Base-by-base conservation (phyloP, 2,329 filamentous ascomycete species). In the Ophiostoma populinum region DNA sequence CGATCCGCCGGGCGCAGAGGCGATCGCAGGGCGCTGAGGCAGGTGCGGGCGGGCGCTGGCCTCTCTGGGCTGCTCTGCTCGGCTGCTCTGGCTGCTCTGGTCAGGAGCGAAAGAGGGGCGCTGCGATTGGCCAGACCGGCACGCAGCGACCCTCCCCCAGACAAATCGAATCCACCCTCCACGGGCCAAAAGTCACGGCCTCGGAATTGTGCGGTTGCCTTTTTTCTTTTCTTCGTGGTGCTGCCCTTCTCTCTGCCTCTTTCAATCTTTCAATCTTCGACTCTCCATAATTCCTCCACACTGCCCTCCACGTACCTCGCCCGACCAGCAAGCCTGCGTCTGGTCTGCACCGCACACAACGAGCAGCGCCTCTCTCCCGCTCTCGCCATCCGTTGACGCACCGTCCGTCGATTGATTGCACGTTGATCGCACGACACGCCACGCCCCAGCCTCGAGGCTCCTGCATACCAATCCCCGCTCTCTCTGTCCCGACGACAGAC, bases 181-280 rank as follows among this genome's bases (percentile, higher is more conserved):
- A n/a, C 18, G 16, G 18, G 24, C 7, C 19, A 17, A 16, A 25
- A 31, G 18, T 30, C 16, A 29, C 27, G 35, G 35, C 31, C 6
- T 43, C 42, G 42, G 42, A 39, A 43, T 42, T 43, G 42, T 43
- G 42, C 42, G 42, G 42, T 43, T 40, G 37, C 35, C 24, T 32
- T 27, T 36, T 32, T 38, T 38, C 30, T 27, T 38, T 32, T 13
- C 35, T 27, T 38, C 30, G 27, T 40, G 17, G 26, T 18, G 34
- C 20, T 30, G 36, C 16, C n/a, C n/a, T 35, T 27, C 22, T 36
- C 16, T 31, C 24, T 17, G 13, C 19, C 22, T 33, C 22, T 24
- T 34, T 22, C 29, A 24, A 24, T 24, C 25, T 22, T 7, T 19
- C 22, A 35, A 24, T 32, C 24, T 31, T 29, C 12, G 18, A 10